Evolutionary conservation across 2,329 filamentous ascomycete species (phyloP).

Genomic region (Parascedosporium putredinis): DNA sequence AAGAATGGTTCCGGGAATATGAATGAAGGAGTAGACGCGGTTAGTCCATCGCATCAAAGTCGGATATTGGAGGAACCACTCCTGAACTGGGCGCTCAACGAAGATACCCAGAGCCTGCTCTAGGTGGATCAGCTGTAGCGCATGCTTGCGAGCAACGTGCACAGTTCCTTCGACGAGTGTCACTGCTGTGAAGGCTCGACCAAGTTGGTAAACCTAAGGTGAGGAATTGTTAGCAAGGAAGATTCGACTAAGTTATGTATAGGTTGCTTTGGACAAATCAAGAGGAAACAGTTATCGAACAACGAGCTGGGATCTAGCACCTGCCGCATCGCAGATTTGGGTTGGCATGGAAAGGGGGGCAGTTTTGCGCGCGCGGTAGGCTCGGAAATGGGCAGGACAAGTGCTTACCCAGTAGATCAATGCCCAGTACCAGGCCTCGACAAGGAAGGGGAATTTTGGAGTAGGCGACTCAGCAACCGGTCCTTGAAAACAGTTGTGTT

Average conservation of each 20-base stretch:
- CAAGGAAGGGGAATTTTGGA: conserved; percentile 61
- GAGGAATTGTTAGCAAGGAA: not conserved
- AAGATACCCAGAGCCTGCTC: conserved; percentile 57
- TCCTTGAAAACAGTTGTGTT: conserved; percentile 52
- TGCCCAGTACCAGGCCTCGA: conserved; percentile 69
- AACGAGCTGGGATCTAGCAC: no score
- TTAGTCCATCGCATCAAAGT: conserved; percentile 58
- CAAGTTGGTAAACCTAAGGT: conserved; percentile 59
- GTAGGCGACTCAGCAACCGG: conserved; percentile 50
- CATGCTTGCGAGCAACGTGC: conserved; percentile 56
- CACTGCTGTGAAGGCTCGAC: conserved; percentile 60
- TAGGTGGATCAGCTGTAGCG: conserved; percentile 55
- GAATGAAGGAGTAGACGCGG: conserved; percentile 65
- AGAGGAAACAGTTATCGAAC: no score
- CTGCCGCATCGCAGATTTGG: no score
- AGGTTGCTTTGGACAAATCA: no score
- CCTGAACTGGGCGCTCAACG: conserved; percentile 52
- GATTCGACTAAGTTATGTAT: no score
- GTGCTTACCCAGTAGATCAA: conserved; percentile 64
- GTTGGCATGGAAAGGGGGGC: not conserved
- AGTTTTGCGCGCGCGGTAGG: not conserved
- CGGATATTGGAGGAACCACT: conserved; percentile 37
- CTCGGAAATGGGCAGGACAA: not conserved
- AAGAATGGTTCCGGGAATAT: conserved; percentile 65
- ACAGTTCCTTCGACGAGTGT: conserved; percentile 59